Evolutionary conservation across 2,329 filamentous ascomycete species (phyloP).

Genomic region (Dothistroma pini): DNA sequence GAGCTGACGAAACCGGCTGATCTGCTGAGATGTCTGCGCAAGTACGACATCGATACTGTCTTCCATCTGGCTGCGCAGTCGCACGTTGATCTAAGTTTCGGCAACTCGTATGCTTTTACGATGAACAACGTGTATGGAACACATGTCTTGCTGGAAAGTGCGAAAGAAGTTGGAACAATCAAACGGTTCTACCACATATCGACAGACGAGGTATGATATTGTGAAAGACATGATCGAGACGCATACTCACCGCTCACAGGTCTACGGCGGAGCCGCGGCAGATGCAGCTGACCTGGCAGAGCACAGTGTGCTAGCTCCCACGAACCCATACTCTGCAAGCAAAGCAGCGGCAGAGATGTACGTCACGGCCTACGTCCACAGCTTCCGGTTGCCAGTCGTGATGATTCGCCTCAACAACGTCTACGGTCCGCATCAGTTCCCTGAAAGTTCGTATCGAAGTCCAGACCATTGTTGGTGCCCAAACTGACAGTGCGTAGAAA

Average conservation of each 20-base stretch:
- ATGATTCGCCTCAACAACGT: conserved; percentile 82
- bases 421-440: conserved; percentile 67
- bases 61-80: conserved; percentile 85
- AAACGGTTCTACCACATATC: conserved; percentile 76
- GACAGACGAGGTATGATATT: conserved; percentile 56
- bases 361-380: conserved; percentile 81
- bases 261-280: conserved; percentile 74
- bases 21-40: conserved; percentile 67
- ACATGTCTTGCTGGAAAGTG: conserved; percentile 75
- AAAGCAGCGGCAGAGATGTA: conserved; percentile 38
- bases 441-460: conserved; percentile 22
- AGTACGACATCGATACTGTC: conserved; percentile 71
- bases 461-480: neutral
- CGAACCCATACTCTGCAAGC: conserved; percentile 58
- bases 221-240: neutral
- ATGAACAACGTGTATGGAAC: conserved; percentile 80
- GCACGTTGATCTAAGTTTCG: conserved; percentile 78
- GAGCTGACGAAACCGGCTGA: conserved; percentile 69
- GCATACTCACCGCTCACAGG: conserved; percentile 44
- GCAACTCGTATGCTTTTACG: conserved; percentile 77
- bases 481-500: conserved; percentile 52
- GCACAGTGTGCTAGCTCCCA: conserved; percentile 70
- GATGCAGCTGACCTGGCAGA: conserved; percentile 69
- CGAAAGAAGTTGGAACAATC: conserved; percentile 63
- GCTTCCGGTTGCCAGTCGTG: conserved; percentile 74